Evolutionary conservation across 441 rosid genomes (phyloP).

Genomic region (Gossypium trilobum): DNA sequence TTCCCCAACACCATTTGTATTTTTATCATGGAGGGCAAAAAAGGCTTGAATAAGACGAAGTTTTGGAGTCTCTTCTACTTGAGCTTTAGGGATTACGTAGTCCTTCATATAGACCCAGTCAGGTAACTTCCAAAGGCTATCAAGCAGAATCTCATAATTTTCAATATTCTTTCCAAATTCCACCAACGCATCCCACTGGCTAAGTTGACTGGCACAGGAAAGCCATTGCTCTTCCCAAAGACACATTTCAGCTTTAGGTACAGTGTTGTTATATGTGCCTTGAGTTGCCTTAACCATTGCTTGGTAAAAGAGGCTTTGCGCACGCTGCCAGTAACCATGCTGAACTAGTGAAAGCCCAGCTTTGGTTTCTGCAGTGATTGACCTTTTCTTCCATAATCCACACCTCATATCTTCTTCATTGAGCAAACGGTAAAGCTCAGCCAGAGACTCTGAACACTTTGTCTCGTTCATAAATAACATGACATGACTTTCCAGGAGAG

Average conservation of each 20-base stretch:
- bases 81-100: constrained; percentile 89
- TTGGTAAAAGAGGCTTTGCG: constrained; percentile 87
- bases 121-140: constrained; percentile 86
- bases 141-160: constrained; percentile 88
- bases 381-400: constrained; percentile 95
- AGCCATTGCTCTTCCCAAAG: constrained; percentile 99
- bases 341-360: constrained; percentile 94
- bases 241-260: constrained; percentile 98
- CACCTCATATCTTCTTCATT: constrained; percentile 98
- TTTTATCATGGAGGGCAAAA: constrained; percentile 82
- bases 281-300: constrained; percentile 99
- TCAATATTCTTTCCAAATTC: constrained; percentile 87
- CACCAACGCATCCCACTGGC: constrained; percentile 95
- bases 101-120: constrained; percentile 94
- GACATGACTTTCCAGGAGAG: constrained; percentile 91
- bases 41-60: constrained; percentile 83
- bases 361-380: constrained; percentile 82
- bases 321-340: constrained; percentile 96
- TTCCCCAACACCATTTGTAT: constrained; percentile 64
- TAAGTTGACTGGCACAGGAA: constrained; percentile 80
- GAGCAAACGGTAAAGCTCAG: constrained; percentile 89
- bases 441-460: constrained; percentile 83
- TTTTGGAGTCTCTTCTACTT: constrained; percentile 92
- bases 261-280: constrained; percentile 86
- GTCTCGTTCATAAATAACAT: constrained; percentile 73